Evolutionary conservation across 371 early-diverging fungal genomes (phyloP).

Genomic region (Actinomucor elegans): DNA sequence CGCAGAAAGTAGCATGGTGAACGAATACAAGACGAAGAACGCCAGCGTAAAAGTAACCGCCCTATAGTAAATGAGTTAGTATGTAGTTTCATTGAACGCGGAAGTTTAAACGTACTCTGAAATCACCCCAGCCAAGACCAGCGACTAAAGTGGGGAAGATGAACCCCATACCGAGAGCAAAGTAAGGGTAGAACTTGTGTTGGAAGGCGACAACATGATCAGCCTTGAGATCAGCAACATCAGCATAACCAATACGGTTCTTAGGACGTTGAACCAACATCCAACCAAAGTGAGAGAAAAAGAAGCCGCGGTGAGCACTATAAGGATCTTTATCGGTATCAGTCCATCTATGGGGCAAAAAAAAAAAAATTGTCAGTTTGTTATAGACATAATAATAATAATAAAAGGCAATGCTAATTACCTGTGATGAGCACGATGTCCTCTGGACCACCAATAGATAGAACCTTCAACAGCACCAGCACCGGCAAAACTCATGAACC

Average conservation of each 20-base stretch:
- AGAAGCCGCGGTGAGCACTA: slow-evolving; percentile 81
- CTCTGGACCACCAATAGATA: slow-evolving; percentile 83
- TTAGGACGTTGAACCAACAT: slow-evolving; percentile 81
- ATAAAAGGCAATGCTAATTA: no score
- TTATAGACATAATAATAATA: no score
- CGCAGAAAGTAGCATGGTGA: slow-evolving; percentile 95
- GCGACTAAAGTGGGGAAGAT: slow-evolving; percentile 80
- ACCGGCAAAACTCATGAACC: slow-evolving; percentile 64
- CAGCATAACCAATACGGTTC: slow-evolving; percentile 73
- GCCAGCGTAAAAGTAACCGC: slow-evolving; percentile 87
- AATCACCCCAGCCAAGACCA: slow-evolving; percentile 90
- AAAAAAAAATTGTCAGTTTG: not conserved
- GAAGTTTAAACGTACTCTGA: slow-evolving; percentile 42
- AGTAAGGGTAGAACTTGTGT: slow-evolving; percentile 78
- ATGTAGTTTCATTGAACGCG: no score
- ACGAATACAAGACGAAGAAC: slow-evolving; percentile 79
- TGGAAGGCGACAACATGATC: slow-evolving; percentile 80
- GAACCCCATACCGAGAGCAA: slow-evolving; percentile 74
- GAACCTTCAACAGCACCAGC: slow-evolving; percentile 83
- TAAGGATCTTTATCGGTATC: slow-evolving; percentile 93
- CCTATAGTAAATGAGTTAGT: slow-evolving; percentile 51
- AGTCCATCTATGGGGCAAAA: slow-evolving; percentile 51
- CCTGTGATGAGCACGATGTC: slow-evolving; percentile 92
- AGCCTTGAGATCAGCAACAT: slow-evolving; percentile 81
- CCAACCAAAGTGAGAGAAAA: slow-evolving; percentile 91